Evolutionary conservation across 352 stramenopile species (phyloP).

Genomic region (Blastocystis sp.): DNA sequence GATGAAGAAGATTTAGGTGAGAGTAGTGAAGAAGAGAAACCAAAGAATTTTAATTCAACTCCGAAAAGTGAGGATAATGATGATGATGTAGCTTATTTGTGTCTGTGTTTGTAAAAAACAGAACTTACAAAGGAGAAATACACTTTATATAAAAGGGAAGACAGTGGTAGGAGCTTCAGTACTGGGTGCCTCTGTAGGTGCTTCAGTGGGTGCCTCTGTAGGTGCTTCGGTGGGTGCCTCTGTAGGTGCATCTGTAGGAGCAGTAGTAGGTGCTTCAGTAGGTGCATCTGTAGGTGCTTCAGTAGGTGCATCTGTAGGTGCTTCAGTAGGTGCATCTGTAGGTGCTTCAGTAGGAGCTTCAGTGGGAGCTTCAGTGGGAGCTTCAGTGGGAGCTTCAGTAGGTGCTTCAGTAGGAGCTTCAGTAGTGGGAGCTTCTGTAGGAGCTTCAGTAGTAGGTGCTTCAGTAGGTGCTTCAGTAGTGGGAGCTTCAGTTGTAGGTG

Average conservation of each 20-base stretch:
- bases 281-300: no score
- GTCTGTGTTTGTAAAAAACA: background rate
- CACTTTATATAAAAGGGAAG: background rate
- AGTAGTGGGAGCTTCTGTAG: background rate
- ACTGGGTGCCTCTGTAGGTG: background rate
- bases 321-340: no score
- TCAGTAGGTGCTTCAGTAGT: background rate
- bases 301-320: background rate
- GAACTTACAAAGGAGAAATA: background rate
- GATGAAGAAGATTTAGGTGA: background rate
- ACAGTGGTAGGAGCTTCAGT: background rate
- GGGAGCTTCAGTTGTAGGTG: background rate
- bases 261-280: background rate
- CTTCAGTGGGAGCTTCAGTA: background rate
- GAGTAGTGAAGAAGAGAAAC: background rate
- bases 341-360: no score
- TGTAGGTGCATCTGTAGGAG: background rate
- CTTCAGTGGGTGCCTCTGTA: background rate
- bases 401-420: background rate
- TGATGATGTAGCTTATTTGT: slow-evolving; percentile 43
- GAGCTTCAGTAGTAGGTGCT: background rate
- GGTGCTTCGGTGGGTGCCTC: background rate
- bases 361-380: background rate
- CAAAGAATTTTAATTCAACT: background rate
- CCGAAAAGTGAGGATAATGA: background rate